A percentile compares a stretch with the other conserved stretches of the same genome.
These are phyloP conservation scores for Fusarium sp. DNA, from an alignment of 2,329 filamentous ascomycete species.

Conservation along the genomic window DNA sequence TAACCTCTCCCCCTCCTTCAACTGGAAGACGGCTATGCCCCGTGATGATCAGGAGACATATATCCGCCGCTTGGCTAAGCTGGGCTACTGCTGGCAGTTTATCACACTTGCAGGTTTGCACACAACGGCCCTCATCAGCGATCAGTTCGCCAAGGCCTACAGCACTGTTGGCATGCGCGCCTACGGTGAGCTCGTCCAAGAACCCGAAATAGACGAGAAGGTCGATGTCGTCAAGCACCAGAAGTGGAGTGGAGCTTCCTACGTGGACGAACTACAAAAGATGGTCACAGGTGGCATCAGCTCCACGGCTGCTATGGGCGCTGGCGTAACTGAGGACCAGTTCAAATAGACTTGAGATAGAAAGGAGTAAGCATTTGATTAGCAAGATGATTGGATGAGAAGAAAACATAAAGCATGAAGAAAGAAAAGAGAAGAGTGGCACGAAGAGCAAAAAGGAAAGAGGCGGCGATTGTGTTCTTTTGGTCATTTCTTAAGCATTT, in stretches of 20 bases:
- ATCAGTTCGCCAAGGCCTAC: constrained; percentile 88
- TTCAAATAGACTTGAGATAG: constrained; percentile 60
- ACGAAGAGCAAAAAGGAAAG: constrained; percentile 20
- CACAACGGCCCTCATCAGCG: constrained; percentile 90
- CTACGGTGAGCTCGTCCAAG: constrained; percentile 96
- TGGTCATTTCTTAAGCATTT: constrained; percentile 27
- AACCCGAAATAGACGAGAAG: constrained; percentile 90
- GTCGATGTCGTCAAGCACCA: constrained; percentile 98
- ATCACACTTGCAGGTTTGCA: constrained; percentile 98
- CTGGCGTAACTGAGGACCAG: constrained; percentile 97
- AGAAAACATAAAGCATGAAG: neutral
- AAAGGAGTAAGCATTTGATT: neutral
- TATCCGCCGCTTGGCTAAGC: constrained; percentile 83
- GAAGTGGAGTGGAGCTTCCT: constrained; percentile 97
- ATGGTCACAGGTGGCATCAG: constrained; percentile 96
- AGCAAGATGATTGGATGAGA: constrained; percentile 3
- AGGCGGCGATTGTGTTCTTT: constrained; percentile 10
- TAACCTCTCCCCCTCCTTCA: constrained; percentile 98
- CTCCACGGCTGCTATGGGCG: constrained; percentile 94
- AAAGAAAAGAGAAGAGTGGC: neutral
- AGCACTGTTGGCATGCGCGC: constrained; percentile 88
- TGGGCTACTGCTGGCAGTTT: constrained; percentile 99
- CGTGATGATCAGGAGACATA: constrained; percentile 95
- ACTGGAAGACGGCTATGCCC: constrained; percentile 98
- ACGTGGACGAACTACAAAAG: constrained; percentile 93